A percentile compares a stretch with the other conserved stretches of the same genome.
Evolutionary conservation across 2,329 filamentous ascomycete species (phyloP).

Genomic region (Pyrenochaeta sp.): DNA sequence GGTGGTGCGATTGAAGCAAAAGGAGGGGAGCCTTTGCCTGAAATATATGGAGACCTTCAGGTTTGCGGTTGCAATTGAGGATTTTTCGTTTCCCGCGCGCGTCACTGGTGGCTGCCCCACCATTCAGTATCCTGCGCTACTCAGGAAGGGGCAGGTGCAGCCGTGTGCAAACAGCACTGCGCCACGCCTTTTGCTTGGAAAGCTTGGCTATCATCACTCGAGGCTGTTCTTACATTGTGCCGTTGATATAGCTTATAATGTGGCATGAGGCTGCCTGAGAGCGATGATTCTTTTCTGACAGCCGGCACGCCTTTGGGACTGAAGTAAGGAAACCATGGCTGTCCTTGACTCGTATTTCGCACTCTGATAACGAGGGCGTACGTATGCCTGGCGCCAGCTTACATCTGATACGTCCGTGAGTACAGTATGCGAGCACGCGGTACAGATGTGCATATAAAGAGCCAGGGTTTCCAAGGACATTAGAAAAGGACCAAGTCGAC

Average conservation of each 20-base stretch:
- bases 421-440: constrained; percentile 1
- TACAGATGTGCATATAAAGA: constrained; percentile 4
- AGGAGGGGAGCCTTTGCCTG: constrained; percentile 18
- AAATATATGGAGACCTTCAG: constrained; percentile 34
- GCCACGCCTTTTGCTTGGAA: neutral
- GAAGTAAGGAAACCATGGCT: neutral
- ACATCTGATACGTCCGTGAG: neutral
- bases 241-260: neutral
- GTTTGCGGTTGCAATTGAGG: constrained; percentile 26
- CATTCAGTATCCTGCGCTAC: constrained; percentile 22
- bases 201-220: neutral
- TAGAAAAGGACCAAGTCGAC: neutral
- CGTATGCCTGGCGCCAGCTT: constrained; percentile 7
- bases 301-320: neutral
- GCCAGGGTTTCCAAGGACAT: neutral
- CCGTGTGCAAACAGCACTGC: constrained; percentile 13
- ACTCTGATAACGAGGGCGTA: constrained; percentile 2
- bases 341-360: neutral
- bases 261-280: neutral
- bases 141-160: constrained; percentile 13
- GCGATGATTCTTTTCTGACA: neutral
- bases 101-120: constrained; percentile 28
- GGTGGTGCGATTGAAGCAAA: constrained; percentile 15
- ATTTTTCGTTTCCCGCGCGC: constrained; percentile 30
- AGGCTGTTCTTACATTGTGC: neutral